A percentile compares a stretch with the other conserved stretches of the same genome.
Evolutionary conservation across 768 basidiomycete species (phyloP).

Genomic region (Rubroboletus pulcherrimus): DNA sequence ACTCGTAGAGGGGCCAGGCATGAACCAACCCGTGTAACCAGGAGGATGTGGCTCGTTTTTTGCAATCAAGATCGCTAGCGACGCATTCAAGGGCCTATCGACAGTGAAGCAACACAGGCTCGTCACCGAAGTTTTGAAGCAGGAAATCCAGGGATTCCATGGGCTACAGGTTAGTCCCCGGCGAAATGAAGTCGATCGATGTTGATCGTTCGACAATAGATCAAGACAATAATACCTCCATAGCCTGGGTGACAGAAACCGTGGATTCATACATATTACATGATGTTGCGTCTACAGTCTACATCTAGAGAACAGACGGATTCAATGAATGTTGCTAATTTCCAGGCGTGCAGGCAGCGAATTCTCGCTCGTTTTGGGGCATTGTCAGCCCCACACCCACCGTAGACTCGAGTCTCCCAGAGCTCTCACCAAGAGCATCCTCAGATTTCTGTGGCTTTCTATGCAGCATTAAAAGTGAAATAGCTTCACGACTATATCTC

Average conservation of each 20-base stretch:
- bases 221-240: conserved; percentile 40
- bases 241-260: conserved; percentile 5
- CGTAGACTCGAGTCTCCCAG: neutral
- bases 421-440: neutral
- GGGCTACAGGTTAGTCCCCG: conserved; percentile 77
- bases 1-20: neutral
- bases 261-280: neutral
- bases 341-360: neutral
- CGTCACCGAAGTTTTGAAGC: conserved; percentile 80
- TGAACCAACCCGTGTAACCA: conserved; percentile 29
- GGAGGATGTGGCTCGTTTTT: conserved; percentile 99
- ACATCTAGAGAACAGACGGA: conserved; percentile 6
- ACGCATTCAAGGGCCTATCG: conserved; percentile 80
- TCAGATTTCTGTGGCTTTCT: conserved; percentile 13
- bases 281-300: conserved; percentile 4
- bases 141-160: conserved; percentile 89
- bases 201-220: conserved; percentile 27
- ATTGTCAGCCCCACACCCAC: neutral
- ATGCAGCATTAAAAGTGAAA: conserved; percentile 50
- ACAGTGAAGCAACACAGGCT: conserved; percentile 92
- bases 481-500: conserved; percentile 60
- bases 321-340: neutral
- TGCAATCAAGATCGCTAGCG: conserved; percentile 82
- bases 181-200: neutral
- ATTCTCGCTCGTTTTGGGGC: neutral